A percentile compares a stretch with the other conserved stretches of the same genome.
Conservation (phyloP, 208 protist species). For the Acanthamoeba lenticulata region DNA sequence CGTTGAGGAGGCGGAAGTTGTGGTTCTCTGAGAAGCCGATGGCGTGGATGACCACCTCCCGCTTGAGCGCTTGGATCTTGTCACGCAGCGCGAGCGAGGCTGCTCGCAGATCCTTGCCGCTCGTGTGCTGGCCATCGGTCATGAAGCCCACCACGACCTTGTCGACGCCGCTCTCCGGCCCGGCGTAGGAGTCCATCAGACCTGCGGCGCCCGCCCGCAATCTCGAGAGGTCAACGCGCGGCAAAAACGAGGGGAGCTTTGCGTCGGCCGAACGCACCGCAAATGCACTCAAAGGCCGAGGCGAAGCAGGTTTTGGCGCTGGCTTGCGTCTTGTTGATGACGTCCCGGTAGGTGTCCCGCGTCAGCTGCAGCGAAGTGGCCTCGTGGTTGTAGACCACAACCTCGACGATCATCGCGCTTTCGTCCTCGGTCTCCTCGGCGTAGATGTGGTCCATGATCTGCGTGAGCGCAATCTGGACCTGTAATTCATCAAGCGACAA, state of each 20-base stretch:
- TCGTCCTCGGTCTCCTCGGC: background rate
- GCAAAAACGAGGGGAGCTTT: background rate
- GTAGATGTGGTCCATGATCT: conserved; percentile 54
- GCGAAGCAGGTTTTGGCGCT: conserved; percentile 52
- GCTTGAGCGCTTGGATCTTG: conserved; percentile 4
- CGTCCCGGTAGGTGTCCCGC: background rate
- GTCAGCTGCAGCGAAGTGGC: background rate
- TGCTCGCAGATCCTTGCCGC: conserved; percentile 11
- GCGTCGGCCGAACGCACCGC: background rate
- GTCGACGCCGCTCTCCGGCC: background rate
- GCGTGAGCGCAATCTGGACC: conserved; percentile 15
- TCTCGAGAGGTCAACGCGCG: background rate
- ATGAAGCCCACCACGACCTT: conserved; percentile 53
- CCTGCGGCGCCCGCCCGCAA: background rate
- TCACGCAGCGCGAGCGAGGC: conserved; percentile 26
- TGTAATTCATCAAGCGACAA: background rate
- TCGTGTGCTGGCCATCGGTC: conserved; percentile 52
- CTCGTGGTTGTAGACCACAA: conserved; percentile 48
- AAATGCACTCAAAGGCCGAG: conserved; percentile 32
- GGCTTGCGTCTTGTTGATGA: background rate
- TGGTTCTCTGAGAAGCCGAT: conserved; percentile 46
- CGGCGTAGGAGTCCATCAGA: conserved; percentile 29
- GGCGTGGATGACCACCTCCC: conserved; percentile 19
- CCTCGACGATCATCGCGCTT: conserved; percentile 2
- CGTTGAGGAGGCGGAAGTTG: conserved; percentile 50